phyloP scores from a whole-genome alignment of 1,284 basidiomycete genomes.

The Melampsora allii-populina region DNA sequence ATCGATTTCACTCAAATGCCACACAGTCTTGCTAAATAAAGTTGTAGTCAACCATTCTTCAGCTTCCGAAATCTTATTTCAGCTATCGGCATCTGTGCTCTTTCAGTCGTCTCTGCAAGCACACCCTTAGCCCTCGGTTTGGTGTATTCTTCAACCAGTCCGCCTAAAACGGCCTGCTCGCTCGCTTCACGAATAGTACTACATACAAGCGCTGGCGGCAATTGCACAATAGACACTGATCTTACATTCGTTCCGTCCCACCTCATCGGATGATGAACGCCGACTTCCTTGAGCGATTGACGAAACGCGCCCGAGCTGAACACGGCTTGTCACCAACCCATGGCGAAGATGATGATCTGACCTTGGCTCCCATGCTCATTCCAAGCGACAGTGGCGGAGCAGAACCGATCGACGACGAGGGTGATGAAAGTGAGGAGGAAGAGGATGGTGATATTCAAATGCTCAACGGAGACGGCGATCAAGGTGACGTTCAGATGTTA shows the following conservation, averaged over 20 bases:
- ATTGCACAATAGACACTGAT: background rate
- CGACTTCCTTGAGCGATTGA: conserved; percentile 17
- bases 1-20: no score
- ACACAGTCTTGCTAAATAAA: no score
- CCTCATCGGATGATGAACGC: conserved; percentile 11
- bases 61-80: no score
- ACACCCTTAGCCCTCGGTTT: no score
- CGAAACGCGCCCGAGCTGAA: conserved; percentile 25
- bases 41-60: no score
- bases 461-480: conserved; percentile 20
- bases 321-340: conserved; percentile 14
- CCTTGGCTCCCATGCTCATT: background rate
- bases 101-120: no score
- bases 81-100: no score
- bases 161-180: background rate
- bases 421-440: conserved; percentile 12
- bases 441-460: conserved; percentile 38
- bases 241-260: background rate
- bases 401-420: conserved; percentile 25
- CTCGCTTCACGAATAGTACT: background rate
- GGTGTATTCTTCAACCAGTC: no score
- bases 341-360: conserved; percentile 3
- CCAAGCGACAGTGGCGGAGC: conserved; percentile 6
- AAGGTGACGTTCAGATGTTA: conserved; percentile 34
- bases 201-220: no score